Evolutionary conservation across 1,284 basidiomycete genomes (phyloP), one percentile per base, ranked within the genome.

Genomic region (Melampsora occidentalis): DNA sequence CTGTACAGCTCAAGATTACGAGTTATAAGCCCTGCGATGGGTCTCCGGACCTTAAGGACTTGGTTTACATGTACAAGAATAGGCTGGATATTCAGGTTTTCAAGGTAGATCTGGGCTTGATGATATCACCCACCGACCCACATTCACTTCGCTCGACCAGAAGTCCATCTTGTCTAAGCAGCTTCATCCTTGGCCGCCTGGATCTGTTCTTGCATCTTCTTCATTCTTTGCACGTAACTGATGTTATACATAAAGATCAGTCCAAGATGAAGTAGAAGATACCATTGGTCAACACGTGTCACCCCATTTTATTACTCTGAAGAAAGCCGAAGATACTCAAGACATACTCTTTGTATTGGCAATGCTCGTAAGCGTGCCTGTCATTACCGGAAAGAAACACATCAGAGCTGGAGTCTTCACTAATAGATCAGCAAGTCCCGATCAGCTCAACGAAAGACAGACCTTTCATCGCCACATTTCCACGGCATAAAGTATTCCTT

Each of bases 321-420:
- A 39, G 59, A 22, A 57, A 62, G 49, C 20, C n/a, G 5, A n/a
- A 65, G 42, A 48, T 22, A 65, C 16, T 9, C 5, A 35, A 25
- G 9, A 68, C 73, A 9, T 51, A 76, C 73, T 76, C 73, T 64
- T 76, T 76, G n/a, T 76, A 76, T 63, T 76, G 73, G 51, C 73
- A 76, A 53, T 76, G 73, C 35, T 76, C 73, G 48, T 76, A 76
- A 10, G 73, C 73, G 68, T 76, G 73, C n/a, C 73, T 76, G 25
- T 51, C 42, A 46, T 46, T 12, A 16, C 42, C 42, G 14, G 12
- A 46, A 46, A 12, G 42, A 16, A 46, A 12, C 14, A 0, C 14
- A 46, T 46, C 42, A 46, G 22, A 22, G n/a, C 53, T 9, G 7
- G 22, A 59, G 16, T 59, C 20, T 10, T 28, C n/a, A 22, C 28